phyloP scores from a whole-genome alignment of 1,284 basidiomycete species.

The Fomitopsis pinicola region DNA sequence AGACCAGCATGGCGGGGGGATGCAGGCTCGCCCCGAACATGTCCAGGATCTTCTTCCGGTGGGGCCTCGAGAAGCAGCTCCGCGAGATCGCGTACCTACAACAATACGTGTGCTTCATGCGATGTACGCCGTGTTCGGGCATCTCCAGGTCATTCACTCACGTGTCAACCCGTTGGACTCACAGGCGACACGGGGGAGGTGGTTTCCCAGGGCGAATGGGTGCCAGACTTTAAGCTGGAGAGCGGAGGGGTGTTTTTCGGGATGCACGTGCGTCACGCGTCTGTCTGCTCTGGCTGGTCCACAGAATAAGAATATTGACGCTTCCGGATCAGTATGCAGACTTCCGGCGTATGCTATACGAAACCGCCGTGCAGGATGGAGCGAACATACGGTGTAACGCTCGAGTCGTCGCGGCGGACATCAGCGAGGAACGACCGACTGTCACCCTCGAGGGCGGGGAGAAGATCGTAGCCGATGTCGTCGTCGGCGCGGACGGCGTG shows the following conservation, averaged over 20 bases:
- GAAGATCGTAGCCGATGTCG: slow-evolving; percentile 23
- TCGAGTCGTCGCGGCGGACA: slow-evolving; percentile 12
- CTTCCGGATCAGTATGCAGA: slow-evolving; percentile 19
- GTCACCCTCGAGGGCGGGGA: slow-evolving; percentile 25
- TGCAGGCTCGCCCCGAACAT: slow-evolving; percentile 25
- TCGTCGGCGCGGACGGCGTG: slow-evolving; percentile 29
- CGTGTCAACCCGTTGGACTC: neutral
- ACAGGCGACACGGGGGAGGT: neutral
- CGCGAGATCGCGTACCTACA: slow-evolving; percentile 10
- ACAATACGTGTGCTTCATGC: slow-evolving; percentile 13
- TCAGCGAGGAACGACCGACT: slow-evolving; percentile 13
- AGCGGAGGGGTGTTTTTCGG: slow-evolving; percentile 1
- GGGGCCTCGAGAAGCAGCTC: slow-evolving; percentile 25
- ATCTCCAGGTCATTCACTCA: neutral
- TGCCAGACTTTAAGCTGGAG: neutral
- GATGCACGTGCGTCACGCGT: slow-evolving; percentile 3
- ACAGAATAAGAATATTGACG: neutral
- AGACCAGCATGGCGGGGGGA: slow-evolving; percentile 16
- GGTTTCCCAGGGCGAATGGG: slow-evolving; percentile 1
- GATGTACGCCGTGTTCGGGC: slow-evolving; percentile 4
- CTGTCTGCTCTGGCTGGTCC: neutral
- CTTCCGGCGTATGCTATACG: slow-evolving; percentile 20
- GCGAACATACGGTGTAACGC: slow-evolving; percentile 14
- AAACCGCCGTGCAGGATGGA: slow-evolving; percentile 20
- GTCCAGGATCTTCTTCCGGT: slow-evolving; percentile 23